These are phyloP conservation scores for Spergularia bocconei DNA, from an alignment of 148 eudicot species.

Conservation along the genomic window DNA sequence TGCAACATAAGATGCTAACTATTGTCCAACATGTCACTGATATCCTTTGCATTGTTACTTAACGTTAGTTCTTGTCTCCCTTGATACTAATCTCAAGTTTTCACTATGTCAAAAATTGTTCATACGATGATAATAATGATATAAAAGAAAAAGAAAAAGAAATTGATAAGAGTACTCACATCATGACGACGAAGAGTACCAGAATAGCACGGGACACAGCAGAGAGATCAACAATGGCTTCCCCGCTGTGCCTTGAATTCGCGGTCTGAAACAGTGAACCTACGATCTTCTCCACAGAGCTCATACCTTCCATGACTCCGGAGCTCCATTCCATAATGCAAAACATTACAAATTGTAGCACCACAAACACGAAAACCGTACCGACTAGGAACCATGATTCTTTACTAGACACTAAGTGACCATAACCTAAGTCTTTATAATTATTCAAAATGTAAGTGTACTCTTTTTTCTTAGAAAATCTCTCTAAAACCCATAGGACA, in stretches of 20 bases:
- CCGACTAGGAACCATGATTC: slow-evolving; percentile 26
- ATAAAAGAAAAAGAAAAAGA: slow-evolving; percentile 9
- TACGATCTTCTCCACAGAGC: slow-evolving; percentile 40
- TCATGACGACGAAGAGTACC: slow-evolving; percentile 52
- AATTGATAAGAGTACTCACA: slow-evolving; percentile 42
- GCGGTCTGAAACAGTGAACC: slow-evolving; percentile 42
- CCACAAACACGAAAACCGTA: slow-evolving; percentile 39
- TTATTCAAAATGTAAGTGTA: slow-evolving; percentile 32
- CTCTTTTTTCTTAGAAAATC: slow-evolving; percentile 30
- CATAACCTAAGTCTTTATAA: slow-evolving; percentile 24
- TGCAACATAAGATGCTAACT: no score
- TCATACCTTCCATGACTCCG: slow-evolving; percentile 38
- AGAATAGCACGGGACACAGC: slow-evolving; percentile 43
- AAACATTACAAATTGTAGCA: slow-evolving; percentile 33
- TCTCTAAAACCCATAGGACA: slow-evolving; percentile 30
- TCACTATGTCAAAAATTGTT: no score
- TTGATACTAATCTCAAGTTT: no score
- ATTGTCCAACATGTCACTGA: no score
- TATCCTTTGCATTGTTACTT: no score
- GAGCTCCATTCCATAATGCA: slow-evolving; percentile 51
- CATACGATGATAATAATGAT: not conserved
- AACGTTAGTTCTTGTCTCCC: no score
- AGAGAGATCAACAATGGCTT: slow-evolving; percentile 53
- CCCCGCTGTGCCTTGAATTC: slow-evolving; percentile 57
- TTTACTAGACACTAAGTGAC: slow-evolving; percentile 32